These are phyloP conservation scores for Trichoderma sp. DNA, from an alignment of 2,329 filamentous ascomycete species.

Conservation along the genomic window DNA sequence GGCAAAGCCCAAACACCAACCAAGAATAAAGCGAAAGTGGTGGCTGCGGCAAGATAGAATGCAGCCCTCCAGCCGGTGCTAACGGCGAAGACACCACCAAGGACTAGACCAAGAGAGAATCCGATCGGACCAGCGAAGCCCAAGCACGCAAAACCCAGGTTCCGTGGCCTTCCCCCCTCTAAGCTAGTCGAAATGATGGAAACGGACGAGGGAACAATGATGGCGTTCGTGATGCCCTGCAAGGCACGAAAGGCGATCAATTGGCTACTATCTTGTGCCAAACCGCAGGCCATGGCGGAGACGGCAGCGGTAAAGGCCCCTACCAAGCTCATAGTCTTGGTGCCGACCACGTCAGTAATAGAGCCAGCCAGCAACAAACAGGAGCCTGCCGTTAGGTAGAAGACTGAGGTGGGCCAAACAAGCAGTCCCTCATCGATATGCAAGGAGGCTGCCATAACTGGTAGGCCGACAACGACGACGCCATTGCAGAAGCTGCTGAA, in stretches of 20 bases:
- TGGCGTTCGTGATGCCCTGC: slow-evolving; percentile 38
- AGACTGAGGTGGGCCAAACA: slow-evolving; percentile 40
- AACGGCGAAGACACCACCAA: slow-evolving; percentile 48
- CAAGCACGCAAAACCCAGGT: slow-evolving; percentile 42
- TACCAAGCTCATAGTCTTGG: slow-evolving; percentile 32
- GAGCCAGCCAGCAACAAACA: slow-evolving; percentile 39
- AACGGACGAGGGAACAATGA: slow-evolving; percentile 37
- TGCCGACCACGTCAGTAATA: slow-evolving; percentile 38
- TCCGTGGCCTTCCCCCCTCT: slow-evolving; percentile 34
- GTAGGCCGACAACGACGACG: slow-evolving; percentile 38
- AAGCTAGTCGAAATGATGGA: slow-evolving; percentile 34
- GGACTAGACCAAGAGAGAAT: slow-evolving; percentile 48
- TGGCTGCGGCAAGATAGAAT: slow-evolving; percentile 40
- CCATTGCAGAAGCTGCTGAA: slow-evolving; percentile 16
- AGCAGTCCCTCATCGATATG: slow-evolving; percentile 32
- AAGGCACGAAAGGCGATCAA: slow-evolving; percentile 39
- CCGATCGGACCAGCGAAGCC: slow-evolving; percentile 47
- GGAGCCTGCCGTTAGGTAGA: slow-evolving; percentile 35
- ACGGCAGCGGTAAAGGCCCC: slow-evolving; percentile 33
- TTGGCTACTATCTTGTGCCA: slow-evolving; percentile 31
- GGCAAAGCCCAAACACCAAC: slow-evolving; percentile 38
- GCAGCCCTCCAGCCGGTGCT: slow-evolving; percentile 46
- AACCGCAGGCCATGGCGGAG: slow-evolving; percentile 33
- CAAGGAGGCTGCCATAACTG: slow-evolving; percentile 39
- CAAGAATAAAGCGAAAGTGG: slow-evolving; percentile 36